These are phyloP conservation scores for Mucuna pruriens DNA, from an alignment of 306 rosid genomes.

Conservation along the genomic window DNA sequence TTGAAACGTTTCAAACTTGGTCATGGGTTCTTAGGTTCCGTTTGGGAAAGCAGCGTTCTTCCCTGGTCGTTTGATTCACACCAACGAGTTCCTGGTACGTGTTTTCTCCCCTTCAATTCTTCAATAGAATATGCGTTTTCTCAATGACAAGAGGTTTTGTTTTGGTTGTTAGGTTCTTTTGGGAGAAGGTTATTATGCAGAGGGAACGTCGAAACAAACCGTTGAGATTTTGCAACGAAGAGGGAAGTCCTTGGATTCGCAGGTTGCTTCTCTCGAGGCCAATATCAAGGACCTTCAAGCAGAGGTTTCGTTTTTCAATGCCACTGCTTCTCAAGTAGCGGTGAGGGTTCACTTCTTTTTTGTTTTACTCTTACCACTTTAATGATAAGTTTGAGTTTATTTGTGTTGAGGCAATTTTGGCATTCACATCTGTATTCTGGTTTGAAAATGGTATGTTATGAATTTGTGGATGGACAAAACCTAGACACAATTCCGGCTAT, in stretches of 20 bases:
- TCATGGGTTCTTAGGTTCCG: constrained; percentile 67
- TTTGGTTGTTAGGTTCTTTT: constrained; percentile 68
- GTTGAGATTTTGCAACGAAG: constrained; percentile 80
- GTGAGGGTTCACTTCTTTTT: constrained; percentile 37
- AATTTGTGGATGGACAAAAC: no score
- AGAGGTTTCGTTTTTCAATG: constrained; percentile 65
- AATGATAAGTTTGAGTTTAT: constrained; percentile 8
- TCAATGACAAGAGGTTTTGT: not conserved
- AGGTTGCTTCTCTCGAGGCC: constrained; percentile 68
- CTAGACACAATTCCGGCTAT: no score
- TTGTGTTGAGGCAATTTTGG: not conserved
- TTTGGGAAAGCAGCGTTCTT: constrained; percentile 95
- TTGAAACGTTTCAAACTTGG: not conserved
- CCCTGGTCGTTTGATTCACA: constrained; percentile 89
- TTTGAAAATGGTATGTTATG: not conserved
- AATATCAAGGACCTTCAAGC: constrained; percentile 65
- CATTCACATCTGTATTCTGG: not conserved
- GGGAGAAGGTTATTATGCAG: constrained; percentile 89
- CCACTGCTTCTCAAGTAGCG: constrained; percentile 65
- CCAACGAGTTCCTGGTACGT: constrained; percentile 83
- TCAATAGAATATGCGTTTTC: not conserved
- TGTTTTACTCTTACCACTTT: constrained; percentile 2
- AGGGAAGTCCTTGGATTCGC: constrained; percentile 70
- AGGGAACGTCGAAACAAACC: constrained; percentile 80
- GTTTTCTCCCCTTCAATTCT: not conserved